These are phyloP conservation scores for Geoglossum cookeanum DNA, from an alignment of 2,329 filamentous ascomycete species.

Conservation along the genomic window DNA sequence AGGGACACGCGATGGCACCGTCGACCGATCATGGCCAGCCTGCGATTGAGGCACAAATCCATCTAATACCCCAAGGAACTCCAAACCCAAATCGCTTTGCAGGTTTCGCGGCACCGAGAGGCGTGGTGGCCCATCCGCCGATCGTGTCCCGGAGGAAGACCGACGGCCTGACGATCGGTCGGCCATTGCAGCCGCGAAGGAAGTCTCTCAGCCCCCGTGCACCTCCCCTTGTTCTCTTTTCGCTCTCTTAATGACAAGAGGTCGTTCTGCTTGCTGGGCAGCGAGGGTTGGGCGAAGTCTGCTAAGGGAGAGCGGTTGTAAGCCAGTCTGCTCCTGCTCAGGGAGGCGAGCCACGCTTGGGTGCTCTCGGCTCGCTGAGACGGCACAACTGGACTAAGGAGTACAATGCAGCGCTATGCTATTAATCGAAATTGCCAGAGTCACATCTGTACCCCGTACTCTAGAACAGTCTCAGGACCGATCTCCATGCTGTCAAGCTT, in stretches of 20 bases:
- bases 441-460: no score
- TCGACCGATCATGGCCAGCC: constrained; percentile 9
- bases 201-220: neutral
- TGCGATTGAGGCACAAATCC: constrained; percentile 27
- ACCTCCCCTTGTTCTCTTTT: neutral
- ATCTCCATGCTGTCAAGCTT: no score
- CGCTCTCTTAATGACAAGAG: neutral
- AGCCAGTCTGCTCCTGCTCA: no score
- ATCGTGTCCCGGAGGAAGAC: constrained; percentile 17
- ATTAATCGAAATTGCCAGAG: no score
- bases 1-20: constrained; percentile 10
- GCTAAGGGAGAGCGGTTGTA: neutral
- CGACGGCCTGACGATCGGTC: neutral
- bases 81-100: constrained; percentile 31
- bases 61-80: constrained; percentile 32
- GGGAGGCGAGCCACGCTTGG: no score
- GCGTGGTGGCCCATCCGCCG: constrained; percentile 24
- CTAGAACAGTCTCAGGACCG: no score
- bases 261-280: neutral
- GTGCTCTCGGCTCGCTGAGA: no score
- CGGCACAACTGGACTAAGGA: no score
- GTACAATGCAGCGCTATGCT: no score
- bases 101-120: constrained; percentile 20
- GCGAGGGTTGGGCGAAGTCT: neutral
- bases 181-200: neutral